These are phyloP conservation scores for Diddensiella transvaalensis DNA, from an alignment of 805 yeast species.

Conservation along the genomic window DNA sequence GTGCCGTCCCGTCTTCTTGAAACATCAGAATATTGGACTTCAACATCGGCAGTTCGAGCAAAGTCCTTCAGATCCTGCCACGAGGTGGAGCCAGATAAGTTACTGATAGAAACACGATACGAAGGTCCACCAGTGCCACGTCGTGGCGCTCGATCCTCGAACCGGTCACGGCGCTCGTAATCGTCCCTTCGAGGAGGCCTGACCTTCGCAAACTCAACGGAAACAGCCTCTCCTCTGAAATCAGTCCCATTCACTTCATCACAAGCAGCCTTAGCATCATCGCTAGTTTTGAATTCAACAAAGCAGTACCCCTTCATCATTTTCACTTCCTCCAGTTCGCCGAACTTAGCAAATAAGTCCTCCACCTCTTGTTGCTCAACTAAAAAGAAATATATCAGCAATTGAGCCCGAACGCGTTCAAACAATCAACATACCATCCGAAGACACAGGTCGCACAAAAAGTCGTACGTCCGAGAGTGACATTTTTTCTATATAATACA, in stretches of 20 bases:
- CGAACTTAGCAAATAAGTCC: slow-evolving; percentile 46
- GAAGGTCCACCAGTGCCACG: slow-evolving; percentile 8
- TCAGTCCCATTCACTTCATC: slow-evolving; percentile 30
- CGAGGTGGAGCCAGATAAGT: slow-evolving; percentile 26
- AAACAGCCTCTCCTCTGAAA: slow-evolving; percentile 35
- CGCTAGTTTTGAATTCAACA: slow-evolving; percentile 30
- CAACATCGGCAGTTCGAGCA: slow-evolving; percentile 61
- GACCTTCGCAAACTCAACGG: slow-evolving; percentile 34
- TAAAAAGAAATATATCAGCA: neutral
- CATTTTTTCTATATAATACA: too few relatives aligned
- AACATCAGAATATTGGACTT: slow-evolving; percentile 37
- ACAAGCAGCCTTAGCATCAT: slow-evolving; percentile 31
- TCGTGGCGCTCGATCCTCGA: slow-evolving; percentile 17
- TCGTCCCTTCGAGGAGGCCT: slow-evolving; percentile 26
- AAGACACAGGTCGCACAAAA: slow-evolving; percentile 17
- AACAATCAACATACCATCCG: slow-evolving; percentile 11
- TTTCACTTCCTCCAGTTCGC: slow-evolving; percentile 53
- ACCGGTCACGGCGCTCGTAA: slow-evolving; percentile 21
- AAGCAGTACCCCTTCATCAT: slow-evolving; percentile 43
- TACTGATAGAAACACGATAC: slow-evolving; percentile 28
- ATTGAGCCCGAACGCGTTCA: too few relatives aligned
- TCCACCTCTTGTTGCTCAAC: slow-evolving; percentile 35
- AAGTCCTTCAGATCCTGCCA: slow-evolving; percentile 58
- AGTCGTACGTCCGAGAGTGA: slow-evolving; percentile 15
- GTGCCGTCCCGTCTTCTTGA: slow-evolving; percentile 35